Evolutionary conservation across 2,329 filamentous ascomycete genomes (phyloP).

Genomic region (Arthrobotrys entomopaga): DNA sequence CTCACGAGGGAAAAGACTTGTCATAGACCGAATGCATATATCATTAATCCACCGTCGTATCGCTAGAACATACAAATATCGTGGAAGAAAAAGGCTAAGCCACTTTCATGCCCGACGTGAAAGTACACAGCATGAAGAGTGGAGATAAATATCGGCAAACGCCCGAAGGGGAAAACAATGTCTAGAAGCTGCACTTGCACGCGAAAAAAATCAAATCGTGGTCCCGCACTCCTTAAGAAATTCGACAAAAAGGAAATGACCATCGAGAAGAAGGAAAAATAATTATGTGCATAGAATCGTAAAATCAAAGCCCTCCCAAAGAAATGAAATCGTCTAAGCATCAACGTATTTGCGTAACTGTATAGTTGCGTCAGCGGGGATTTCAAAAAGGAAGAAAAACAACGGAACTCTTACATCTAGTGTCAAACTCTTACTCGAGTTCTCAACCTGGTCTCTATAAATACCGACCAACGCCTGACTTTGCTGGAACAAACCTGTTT

Average conservation of each 20-base stretch:
- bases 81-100: conserved; percentile 4
- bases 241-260: conserved; percentile 1
- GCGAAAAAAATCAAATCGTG: conserved; percentile 9
- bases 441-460: conserved; percentile 92
- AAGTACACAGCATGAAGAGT: background rate
- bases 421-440: conserved; percentile 89
- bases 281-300: conserved; percentile 54
- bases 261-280: conserved; percentile 2
- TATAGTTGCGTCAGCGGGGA: background rate
- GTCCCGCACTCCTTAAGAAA: conserved; percentile 27
- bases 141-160: conserved; percentile 12
- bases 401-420: conserved; percentile 81
- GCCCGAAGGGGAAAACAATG: conserved; percentile 19
- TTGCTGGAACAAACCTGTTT: conserved; percentile 94
- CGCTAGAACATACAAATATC: conserved; percentile 2
- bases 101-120: background rate
- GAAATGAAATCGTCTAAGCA: conserved; percentile 10
- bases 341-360: conserved; percentile 53
- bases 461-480: conserved; percentile 95
- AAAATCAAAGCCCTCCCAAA: conserved; percentile 9
- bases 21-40: background rate
- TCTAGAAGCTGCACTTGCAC: conserved; percentile 28
- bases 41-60: conserved; percentile 31
- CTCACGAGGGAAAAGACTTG: background rate
- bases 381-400: background rate